phyloP scores from a whole-genome alignment of 2,329 filamentous ascomycete genomes.

The Trichoderma aggressivum region DNA sequence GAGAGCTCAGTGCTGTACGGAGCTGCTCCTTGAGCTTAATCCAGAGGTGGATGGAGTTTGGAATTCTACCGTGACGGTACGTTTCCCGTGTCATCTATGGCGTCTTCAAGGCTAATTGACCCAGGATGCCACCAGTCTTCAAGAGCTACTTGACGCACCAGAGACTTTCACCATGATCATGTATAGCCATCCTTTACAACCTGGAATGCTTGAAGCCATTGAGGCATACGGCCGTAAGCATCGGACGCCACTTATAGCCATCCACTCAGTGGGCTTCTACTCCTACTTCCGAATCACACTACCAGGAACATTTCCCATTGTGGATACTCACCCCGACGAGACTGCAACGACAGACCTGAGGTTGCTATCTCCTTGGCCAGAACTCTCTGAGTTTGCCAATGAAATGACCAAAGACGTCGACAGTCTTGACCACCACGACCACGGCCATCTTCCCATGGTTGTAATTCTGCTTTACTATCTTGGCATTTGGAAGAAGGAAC shows the following conservation, averaged over 20 bases:
- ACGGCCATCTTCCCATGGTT: slow-evolving; percentile 88
- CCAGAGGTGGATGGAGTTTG: slow-evolving; percentile 83
- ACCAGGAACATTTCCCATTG: slow-evolving; percentile 79
- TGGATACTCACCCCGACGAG: slow-evolving; percentile 92
- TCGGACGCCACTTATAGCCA: slow-evolving; percentile 71
- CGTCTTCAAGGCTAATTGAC: slow-evolving; percentile 12
- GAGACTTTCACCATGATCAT: slow-evolving; percentile 52
- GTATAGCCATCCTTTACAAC: slow-evolving; percentile 49
- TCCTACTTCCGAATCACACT: slow-evolving; percentile 80
- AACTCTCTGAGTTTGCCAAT: slow-evolving; percentile 64
- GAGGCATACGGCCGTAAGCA: slow-evolving; percentile 49
- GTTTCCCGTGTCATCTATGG: neutral
- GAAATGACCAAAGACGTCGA: slow-evolving; percentile 68
- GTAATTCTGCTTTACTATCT: slow-evolving; percentile 80
- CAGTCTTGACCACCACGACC: slow-evolving; percentile 69
- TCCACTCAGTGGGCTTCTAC: slow-evolving; percentile 91
- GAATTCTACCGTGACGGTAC: slow-evolving; percentile 47
- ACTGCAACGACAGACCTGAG: slow-evolving; percentile 82
- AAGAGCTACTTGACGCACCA: slow-evolving; percentile 40
- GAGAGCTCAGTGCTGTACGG: slow-evolving; percentile 73
- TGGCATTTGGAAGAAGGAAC: slow-evolving; percentile 69
- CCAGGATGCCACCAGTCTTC: slow-evolving; percentile 33
- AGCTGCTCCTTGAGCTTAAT: slow-evolving; percentile 81
- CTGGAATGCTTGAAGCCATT: slow-evolving; percentile 43
- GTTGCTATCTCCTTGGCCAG: slow-evolving; percentile 80